Evolutionary conservation across 2,329 filamentous ascomycete genomes (phyloP).

Genomic region (Boeremia lycopersici): DNA sequence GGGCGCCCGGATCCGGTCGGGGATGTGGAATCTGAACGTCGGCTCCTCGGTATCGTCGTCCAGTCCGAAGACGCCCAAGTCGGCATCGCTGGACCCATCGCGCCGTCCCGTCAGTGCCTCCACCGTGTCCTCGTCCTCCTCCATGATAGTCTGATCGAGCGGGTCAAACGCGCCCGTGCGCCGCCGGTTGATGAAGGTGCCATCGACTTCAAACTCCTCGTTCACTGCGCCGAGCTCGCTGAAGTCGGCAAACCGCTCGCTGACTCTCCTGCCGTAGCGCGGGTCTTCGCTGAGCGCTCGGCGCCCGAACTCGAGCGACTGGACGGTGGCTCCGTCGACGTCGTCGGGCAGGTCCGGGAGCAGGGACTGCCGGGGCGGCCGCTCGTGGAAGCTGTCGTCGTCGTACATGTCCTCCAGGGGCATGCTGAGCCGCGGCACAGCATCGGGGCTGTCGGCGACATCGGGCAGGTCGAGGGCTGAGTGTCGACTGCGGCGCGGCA

Average conservation of each 20-base stretch:
- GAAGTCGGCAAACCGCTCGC: constrained; percentile 58
- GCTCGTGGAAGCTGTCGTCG: constrained; percentile 50
- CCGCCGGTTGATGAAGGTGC: constrained; percentile 46
- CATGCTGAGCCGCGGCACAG: constrained; percentile 50
- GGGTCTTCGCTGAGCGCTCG: constrained; percentile 48
- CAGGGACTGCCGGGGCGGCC: constrained; percentile 47
- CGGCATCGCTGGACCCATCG: constrained; percentile 38
- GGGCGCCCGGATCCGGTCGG: constrained; percentile 38
- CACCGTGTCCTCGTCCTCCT: constrained; percentile 39
- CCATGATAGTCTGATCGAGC: constrained; percentile 43
- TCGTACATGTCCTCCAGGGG: constrained; percentile 51
- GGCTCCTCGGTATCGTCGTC: constrained; percentile 46
- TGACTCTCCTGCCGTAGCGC: constrained; percentile 54
- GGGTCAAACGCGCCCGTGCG: constrained; percentile 40
- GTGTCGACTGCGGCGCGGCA: constrained; percentile 33
- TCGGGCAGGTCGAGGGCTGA: constrained; percentile 51
- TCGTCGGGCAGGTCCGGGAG: constrained; percentile 45
- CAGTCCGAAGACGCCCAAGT: constrained; percentile 40
- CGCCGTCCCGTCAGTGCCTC: constrained; percentile 40
- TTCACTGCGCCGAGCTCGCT: constrained; percentile 46
- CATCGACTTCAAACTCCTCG: constrained; percentile 50
- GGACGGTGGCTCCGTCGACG: constrained; percentile 51
- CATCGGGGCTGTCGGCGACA: constrained; percentile 55
- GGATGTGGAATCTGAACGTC: constrained; percentile 48
- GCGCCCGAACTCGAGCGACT: constrained; percentile 56